Evolutionary conservation across 2,329 filamentous ascomycete genomes (phyloP).

Genomic region (Fusarium sp.): DNA sequence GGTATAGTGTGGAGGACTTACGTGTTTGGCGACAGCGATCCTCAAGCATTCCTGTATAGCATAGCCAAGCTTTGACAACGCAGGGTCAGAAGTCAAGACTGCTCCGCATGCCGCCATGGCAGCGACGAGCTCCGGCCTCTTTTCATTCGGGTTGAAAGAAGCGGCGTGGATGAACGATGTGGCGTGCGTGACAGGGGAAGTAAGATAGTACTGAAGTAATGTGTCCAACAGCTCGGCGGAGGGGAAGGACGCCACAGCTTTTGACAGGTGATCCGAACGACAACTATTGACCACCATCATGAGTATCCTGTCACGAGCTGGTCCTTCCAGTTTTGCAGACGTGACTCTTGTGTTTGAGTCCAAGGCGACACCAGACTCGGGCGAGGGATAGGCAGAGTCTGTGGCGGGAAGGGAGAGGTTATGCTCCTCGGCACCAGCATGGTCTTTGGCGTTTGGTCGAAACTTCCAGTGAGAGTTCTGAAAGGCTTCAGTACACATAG

Average conservation of each 20-base stretch:
- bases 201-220: constrained; percentile 54
- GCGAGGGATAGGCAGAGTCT: constrained; percentile 33
- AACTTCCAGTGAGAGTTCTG: constrained; percentile 48
- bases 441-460: constrained; percentile 47
- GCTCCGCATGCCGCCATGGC: constrained; percentile 53
- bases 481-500: constrained; percentile 42
- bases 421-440: constrained; percentile 48
- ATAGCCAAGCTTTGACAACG: constrained; percentile 55
- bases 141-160: constrained; percentile 52
- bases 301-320: constrained; percentile 47
- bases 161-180: constrained; percentile 53
- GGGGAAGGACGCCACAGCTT: constrained; percentile 53
- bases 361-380: constrained; percentile 41
- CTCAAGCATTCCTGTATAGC: constrained; percentile 54
- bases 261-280: constrained; percentile 40
- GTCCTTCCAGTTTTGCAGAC: constrained; percentile 29
- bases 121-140: constrained; percentile 52
- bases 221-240: constrained; percentile 54
- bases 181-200: constrained; percentile 42
- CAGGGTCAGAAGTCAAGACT: constrained; percentile 51
- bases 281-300: constrained; percentile 47
- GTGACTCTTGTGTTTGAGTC: constrained; percentile 35
- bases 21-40: constrained; percentile 31
- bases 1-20: not conserved
- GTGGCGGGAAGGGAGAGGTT: constrained; percentile 47